Conservation (phyloP, 2,329 filamentous ascomycete genomes). For the Paracoccidioides lutzii region DNA sequence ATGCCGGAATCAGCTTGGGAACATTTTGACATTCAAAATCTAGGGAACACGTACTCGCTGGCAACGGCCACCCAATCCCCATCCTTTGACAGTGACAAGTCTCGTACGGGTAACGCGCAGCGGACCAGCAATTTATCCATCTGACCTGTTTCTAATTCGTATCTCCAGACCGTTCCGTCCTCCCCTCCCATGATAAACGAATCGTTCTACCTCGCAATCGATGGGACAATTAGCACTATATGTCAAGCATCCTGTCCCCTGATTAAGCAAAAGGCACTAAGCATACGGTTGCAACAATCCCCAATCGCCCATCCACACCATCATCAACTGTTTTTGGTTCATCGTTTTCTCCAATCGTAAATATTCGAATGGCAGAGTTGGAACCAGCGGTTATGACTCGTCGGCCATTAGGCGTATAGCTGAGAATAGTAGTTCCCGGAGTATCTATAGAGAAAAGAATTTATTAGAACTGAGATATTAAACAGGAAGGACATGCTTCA, state of each 20-base stretch:
- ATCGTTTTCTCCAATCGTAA: slow-evolving; percentile 79
- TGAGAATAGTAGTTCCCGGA: slow-evolving; percentile 70
- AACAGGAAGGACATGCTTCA: slow-evolving; percentile 3
- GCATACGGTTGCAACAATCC: slow-evolving; percentile 56
- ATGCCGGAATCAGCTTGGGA: neutral
- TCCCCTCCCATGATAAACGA: slow-evolving; percentile 85
- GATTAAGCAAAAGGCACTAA: neutral
- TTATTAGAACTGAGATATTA: neutral
- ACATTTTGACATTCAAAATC: neutral
- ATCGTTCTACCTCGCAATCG: slow-evolving; percentile 42
- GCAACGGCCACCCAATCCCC: slow-evolving; percentile 82
- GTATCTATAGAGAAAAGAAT: slow-evolving; percentile 44
- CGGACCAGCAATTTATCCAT: slow-evolving; percentile 76
- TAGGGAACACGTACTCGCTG: slow-evolving; percentile 55
- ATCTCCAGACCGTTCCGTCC: slow-evolving; percentile 90
- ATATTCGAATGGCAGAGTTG: slow-evolving; percentile 87
- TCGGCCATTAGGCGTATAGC: slow-evolving; percentile 78
- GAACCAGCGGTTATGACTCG: slow-evolving; percentile 83
- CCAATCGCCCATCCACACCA: slow-evolving; percentile 71
- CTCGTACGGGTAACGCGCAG: slow-evolving; percentile 72
- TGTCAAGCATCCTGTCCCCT: neutral
- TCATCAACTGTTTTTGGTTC: slow-evolving; percentile 90
- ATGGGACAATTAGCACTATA: neutral
- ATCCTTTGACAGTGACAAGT: slow-evolving; percentile 71
- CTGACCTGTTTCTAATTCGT: slow-evolving; percentile 54